A percentile compares a stretch with the other conserved stretches of the same genome.
phyloP scores from a whole-genome alignment of 768 basidiomycete species.

The Serendipita vermifera region DNA sequence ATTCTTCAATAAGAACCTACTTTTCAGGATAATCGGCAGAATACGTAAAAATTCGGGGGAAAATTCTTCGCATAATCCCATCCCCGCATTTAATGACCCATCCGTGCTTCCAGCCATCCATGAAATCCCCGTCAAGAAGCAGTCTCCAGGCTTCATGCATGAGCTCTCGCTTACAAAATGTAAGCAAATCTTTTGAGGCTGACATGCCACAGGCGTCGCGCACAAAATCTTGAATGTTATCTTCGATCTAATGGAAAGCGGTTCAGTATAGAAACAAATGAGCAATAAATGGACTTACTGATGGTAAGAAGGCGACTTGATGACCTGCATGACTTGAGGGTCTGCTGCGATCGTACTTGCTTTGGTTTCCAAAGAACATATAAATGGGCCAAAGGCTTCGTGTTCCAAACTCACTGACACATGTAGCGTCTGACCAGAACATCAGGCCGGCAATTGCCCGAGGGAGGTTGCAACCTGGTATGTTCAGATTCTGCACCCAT shows the following conservation, averaged over 20 bases:
- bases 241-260: constrained; percentile 23
- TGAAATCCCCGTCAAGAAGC: constrained; percentile 18
- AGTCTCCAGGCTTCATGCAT: constrained; percentile 23
- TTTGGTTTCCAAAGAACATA: too few species aligned
- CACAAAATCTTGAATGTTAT: constrained; percentile 17
- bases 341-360: too few species aligned
- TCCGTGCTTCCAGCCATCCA: constrained; percentile 21
- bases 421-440: too few species aligned
- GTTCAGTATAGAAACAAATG: too few species aligned
- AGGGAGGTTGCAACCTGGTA: too few species aligned
- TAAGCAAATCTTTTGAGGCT: constrained; percentile 13
- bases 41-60: constrained; percentile 21
- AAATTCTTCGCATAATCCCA: constrained; percentile 19
- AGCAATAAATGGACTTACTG: too few species aligned
- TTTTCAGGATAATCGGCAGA: constrained; percentile 28
- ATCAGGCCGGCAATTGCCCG: too few species aligned
- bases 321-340: too few species aligned
- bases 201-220: not conserved
- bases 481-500: too few species aligned
- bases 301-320: too few species aligned
- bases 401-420: too few species aligned
- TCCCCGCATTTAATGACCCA: constrained; percentile 21
- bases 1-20: constrained; percentile 19
- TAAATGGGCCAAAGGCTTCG: too few species aligned
- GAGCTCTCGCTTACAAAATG: constrained; percentile 20